A percentile compares a stretch with the other conserved stretches of the same genome.
phyloP scores from a whole-genome alignment of 75 land plant species.

The Cupressus sempervirens region DNA sequence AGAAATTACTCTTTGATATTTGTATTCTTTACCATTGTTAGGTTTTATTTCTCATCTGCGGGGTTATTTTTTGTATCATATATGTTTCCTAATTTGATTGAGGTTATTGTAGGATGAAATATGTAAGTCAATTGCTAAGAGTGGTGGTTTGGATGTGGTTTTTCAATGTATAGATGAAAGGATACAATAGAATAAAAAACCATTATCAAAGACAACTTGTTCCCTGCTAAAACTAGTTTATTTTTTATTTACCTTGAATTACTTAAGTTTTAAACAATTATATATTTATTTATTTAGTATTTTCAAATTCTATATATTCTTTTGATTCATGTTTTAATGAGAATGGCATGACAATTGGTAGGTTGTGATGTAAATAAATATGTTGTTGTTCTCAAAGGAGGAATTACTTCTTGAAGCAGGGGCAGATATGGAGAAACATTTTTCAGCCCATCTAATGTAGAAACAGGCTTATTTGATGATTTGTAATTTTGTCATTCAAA shows the following conservation, averaged over 20 bases:
- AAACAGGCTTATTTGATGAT: slow-evolving; percentile 85
- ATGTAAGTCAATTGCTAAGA: slow-evolving; percentile 75
- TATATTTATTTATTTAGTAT: background rate
- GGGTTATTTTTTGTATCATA: background rate
- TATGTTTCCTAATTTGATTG: background rate
- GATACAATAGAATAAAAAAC: slow-evolving; percentile 38
- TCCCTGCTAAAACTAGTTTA: slow-evolving; percentile 81
- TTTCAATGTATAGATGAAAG: slow-evolving; percentile 71
- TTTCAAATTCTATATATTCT: background rate
- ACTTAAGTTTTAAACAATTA: background rate
- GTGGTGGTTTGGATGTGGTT: slow-evolving; percentile 66
- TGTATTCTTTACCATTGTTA: background rate
- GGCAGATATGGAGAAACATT: slow-evolving; percentile 71
- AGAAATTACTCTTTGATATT: background rate
- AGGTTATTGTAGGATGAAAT: slow-evolving; percentile 73
- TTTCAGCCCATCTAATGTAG: slow-evolving; percentile 56
- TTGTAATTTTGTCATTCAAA: slow-evolving; percentile 81
- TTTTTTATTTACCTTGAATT: background rate
- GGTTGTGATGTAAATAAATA: slow-evolving; percentile 89
- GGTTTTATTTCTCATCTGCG: background rate
- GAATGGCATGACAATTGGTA: slow-evolving; percentile 55
- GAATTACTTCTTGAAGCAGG: slow-evolving; percentile 82
- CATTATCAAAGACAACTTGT: slow-evolving; percentile 58
- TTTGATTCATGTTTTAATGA: slow-evolving; percentile 8
- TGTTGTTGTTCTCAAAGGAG: slow-evolving; percentile 59